A percentile compares a stretch with the other conserved stretches of the same genome.
These are phyloP conservation scores for Pseudozyma hubeiensis DNA, from an alignment of 1,284 basidiomycete species.

Conservation along the genomic window DNA sequence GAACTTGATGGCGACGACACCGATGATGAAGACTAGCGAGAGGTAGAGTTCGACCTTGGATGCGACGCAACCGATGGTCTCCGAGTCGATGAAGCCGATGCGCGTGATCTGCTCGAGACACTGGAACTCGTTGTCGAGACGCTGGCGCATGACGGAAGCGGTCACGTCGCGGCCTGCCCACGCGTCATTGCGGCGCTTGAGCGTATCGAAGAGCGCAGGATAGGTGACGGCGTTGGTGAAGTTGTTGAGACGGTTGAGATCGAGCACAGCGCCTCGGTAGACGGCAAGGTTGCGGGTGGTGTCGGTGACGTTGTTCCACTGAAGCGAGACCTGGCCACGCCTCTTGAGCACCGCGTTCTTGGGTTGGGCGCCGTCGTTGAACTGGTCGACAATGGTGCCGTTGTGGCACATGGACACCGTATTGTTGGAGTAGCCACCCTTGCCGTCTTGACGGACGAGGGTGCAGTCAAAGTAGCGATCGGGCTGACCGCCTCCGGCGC, in stretches of 20 bases:
- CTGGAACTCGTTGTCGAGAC: slow-evolving; percentile 75
- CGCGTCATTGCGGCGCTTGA: slow-evolving; percentile 78
- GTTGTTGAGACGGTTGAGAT: slow-evolving; percentile 85
- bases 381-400: slow-evolving; percentile 29
- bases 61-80: slow-evolving; percentile 93
- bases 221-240: slow-evolving; percentile 81
- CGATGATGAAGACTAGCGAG: slow-evolving; percentile 96
- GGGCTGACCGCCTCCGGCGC: slow-evolving; percentile 61
- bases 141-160: slow-evolving; percentile 81
- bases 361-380: slow-evolving; percentile 42
- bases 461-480: slow-evolving; percentile 97
- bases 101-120: slow-evolving; percentile 88
- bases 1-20: slow-evolving; percentile 94
- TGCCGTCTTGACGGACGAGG: slow-evolving; percentile 80
- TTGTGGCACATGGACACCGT: slow-evolving; percentile 52
- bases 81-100: slow-evolving; percentile 93
- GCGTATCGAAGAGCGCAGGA: slow-evolving; percentile 82
- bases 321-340: slow-evolving; percentile 89
- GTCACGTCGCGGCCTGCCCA: slow-evolving; percentile 88
- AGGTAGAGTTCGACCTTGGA: slow-evolving; percentile 93
- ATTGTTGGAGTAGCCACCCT: slow-evolving; percentile 64
- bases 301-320: slow-evolving; percentile 85
- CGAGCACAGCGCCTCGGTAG: slow-evolving; percentile 89
- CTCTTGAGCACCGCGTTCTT: slow-evolving; percentile 58
- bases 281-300: slow-evolving; percentile 83